Evolutionary conservation across 805 yeast genomes (phyloP).

Genomic region (Debaryomyces prosopidis): DNA sequence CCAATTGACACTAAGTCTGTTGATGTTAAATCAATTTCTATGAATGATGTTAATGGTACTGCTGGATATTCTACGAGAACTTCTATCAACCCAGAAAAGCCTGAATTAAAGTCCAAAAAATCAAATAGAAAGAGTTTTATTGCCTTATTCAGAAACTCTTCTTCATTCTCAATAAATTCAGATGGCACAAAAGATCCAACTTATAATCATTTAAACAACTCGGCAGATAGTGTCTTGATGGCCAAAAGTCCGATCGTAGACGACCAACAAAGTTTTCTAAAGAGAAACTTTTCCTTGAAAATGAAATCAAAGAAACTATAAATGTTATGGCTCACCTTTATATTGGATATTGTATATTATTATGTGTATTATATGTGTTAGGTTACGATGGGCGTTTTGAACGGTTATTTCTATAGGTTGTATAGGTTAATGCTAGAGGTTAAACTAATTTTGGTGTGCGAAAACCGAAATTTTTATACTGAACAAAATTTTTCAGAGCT

Average conservation of each 20-base stretch:
- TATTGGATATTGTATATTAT: neutral
- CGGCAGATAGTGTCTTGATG: constrained; percentile 1
- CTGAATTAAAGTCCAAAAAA: constrained; percentile 2
- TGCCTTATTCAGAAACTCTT: constrained; percentile 11
- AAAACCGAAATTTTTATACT: neutral
- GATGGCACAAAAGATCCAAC: neutral
- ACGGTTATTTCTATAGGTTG: neutral
- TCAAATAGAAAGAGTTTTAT: constrained; percentile 15
- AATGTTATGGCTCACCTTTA: neutral
- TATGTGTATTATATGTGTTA: neutral
- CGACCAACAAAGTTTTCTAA: constrained; percentile 6
- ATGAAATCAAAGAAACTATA: constrained; percentile 13
- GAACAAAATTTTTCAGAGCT: neutral
- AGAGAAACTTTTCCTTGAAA: constrained; percentile 16
- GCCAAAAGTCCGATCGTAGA: constrained; percentile 1
- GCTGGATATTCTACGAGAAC: neutral
- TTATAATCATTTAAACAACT: constrained; percentile 1
- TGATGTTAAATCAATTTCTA: neutral
- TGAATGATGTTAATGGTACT: neutral
- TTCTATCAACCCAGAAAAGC: neutral
- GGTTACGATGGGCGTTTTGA: neutral
- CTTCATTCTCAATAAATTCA: neutral
- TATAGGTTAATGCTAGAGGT: neutral
- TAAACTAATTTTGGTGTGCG: neutral
- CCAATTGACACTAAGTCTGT: neutral